Percentiles rank a stretch among this genome's conserved stretches.
Evolutionary conservation across 305 asterid species (phyloP).

Genomic region (Stenogyne calaminthoides): DNA sequence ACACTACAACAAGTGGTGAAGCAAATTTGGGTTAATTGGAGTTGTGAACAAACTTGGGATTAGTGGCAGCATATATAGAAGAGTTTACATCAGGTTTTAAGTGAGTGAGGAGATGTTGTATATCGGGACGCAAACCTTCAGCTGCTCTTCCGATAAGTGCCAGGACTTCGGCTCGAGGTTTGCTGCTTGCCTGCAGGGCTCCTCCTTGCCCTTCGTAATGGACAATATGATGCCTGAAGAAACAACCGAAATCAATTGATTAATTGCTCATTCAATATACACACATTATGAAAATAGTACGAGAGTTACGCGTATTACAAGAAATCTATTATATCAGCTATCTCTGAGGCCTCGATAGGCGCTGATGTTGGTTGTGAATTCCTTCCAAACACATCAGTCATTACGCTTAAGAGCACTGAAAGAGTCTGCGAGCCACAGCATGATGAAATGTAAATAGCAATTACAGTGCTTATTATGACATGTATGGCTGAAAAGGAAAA

Average conservation of each 20-base stretch:
- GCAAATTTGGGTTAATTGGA: conserved; percentile 23
- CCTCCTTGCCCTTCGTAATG: conserved; percentile 98
- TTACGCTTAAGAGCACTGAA: conserved; percentile 62
- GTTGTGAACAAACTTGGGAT: conserved; percentile 59
- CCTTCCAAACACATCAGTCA: conserved; percentile 93
- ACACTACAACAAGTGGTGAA: too few species aligned
- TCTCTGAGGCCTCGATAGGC: conserved; percentile 81
- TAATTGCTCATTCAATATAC: not conserved
- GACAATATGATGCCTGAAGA: conserved; percentile 76
- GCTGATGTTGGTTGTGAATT: conserved; percentile 65
- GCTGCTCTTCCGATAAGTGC: conserved; percentile 76
- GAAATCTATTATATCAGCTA: conserved; percentile 86
- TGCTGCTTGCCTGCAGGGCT: conserved; percentile 83
- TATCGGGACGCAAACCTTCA: conserved; percentile 80
- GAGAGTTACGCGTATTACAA: conserved; percentile 50
- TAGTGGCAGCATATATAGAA: conserved; percentile 81
- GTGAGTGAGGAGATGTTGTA: conserved; percentile 86
- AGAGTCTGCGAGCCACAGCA: conserved; percentile 53
- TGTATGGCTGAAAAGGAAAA: not conserved
- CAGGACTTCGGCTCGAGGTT: conserved; percentile 78
- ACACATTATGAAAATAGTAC: not conserved
- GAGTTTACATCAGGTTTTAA: conserved; percentile 67
- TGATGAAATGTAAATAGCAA: conserved; percentile 22
- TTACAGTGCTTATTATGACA: not conserved
- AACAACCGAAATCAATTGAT: not conserved